phyloP scores from a whole-genome alignment of 352 stramenopile species.

The Globisporangium nunn region DNA sequence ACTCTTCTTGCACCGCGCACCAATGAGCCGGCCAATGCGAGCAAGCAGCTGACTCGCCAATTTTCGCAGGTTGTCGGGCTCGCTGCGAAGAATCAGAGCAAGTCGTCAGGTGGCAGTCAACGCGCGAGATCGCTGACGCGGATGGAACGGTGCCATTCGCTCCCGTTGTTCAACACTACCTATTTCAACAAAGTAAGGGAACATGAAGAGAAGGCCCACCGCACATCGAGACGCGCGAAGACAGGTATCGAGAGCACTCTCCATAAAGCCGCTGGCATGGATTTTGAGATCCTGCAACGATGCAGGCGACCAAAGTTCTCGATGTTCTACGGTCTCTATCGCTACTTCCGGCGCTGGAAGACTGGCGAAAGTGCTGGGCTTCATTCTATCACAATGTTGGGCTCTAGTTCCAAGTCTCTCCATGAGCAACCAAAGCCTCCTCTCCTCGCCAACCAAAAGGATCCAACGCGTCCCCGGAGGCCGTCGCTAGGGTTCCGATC shows the following conservation, averaged over 20 bases:
- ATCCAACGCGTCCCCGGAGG: neutral
- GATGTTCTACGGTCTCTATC: conserved; percentile 32
- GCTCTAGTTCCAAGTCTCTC: neutral
- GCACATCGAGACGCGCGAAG: conserved; percentile 1
- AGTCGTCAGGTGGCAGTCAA: neutral
- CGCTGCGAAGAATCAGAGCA: neutral
- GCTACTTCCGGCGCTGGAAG: conserved; percentile 29
- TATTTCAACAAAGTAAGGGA: conserved; percentile 34
- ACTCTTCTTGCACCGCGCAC: neutral
- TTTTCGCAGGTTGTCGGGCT: neutral
- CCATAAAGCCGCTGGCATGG: conserved; percentile 21
- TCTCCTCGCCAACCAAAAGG: conserved; percentile 1
- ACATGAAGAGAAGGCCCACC: conserved; percentile 14
- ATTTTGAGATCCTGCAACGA: conserved; percentile 54
- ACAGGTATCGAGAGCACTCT: conserved; percentile 22
- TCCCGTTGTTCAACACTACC: conserved; percentile 30
- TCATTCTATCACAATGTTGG: neutral
- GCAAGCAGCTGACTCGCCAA: neutral
- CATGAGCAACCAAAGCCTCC: neutral
- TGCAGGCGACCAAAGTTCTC: conserved; percentile 42
- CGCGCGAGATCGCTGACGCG: conserved; percentile 4
- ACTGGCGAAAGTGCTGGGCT: neutral
- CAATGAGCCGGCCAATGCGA: neutral
- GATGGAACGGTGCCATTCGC: conserved; percentile 36
- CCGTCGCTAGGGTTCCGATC: conserved; percentile 6